Conservation (phyloP, 345 rosid species). For the Citrus hindsii region DNA sequence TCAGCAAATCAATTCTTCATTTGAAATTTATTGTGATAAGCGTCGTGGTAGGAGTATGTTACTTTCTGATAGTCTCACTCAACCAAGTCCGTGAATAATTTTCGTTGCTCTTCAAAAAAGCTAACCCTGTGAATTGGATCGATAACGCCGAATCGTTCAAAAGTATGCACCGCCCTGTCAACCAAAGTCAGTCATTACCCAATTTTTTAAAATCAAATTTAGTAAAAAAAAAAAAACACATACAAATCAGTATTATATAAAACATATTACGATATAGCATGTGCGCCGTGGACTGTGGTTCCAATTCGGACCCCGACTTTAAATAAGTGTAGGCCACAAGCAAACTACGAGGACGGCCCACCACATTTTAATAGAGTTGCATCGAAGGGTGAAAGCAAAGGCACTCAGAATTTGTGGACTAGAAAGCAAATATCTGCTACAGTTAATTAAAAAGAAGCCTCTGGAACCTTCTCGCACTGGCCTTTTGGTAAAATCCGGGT, state of each 20-base stretch:
- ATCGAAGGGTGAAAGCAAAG: not conserved
- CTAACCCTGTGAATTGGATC: not conserved
- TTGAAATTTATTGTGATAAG: not conserved
- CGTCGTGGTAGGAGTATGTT: not conserved
- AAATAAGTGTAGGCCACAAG: not conserved
- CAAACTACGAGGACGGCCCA: not conserved
- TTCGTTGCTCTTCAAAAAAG: not conserved
- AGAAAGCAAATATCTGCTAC: not conserved
- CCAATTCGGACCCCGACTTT: not conserved
- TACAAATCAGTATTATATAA: no score
- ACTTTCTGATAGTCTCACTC: not conserved
- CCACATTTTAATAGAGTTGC: not conserved
- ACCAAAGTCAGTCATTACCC: not conserved
- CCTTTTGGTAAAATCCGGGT: not conserved
- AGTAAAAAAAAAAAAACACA: not conserved
- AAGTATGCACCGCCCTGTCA: not conserved
- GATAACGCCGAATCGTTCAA: not conserved
- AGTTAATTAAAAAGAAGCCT: not conserved
- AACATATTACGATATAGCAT: no score
- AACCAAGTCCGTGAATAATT: not conserved
- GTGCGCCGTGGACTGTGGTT: not conserved
- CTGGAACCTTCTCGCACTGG: slow-evolving; percentile 8
- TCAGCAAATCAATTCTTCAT: not conserved
- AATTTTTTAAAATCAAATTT: not conserved
- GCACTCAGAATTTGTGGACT: not conserved